Evolutionary conservation across 225 moss, liverwort and hornwort species (phyloP).

Genomic region (Sphagnum contortum): DNA sequence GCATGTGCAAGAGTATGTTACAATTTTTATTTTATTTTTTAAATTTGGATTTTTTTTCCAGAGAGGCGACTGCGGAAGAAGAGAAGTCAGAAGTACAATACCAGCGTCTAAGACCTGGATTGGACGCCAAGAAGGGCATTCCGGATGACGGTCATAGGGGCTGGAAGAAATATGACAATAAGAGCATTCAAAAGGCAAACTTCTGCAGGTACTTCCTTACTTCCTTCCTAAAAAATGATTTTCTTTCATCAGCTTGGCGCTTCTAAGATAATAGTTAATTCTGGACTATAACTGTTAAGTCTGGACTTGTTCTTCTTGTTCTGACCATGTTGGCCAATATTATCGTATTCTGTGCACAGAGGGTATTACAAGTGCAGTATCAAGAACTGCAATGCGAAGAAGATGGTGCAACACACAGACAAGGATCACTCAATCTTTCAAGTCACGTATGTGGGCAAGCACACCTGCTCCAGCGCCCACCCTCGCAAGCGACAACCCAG

Average conservation of each 20-base stretch:
- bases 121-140: conserved; percentile 35
- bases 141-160: conserved; percentile 47
- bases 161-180: conserved; percentile 60
- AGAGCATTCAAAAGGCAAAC: conserved; percentile 34
- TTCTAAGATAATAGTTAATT: too few relatives aligned
- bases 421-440: conserved; percentile 39
- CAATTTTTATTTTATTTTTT: too few relatives aligned
- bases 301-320: too few relatives aligned
- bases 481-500: too few relatives aligned
- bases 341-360: conserved; percentile 13
- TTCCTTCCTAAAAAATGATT: too few relatives aligned
- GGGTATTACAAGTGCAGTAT: conserved; percentile 53
- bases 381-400: conserved; percentile 53
- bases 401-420: conserved; percentile 57
- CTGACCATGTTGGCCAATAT: neutral
- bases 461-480: conserved; percentile 31
- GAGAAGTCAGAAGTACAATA: conserved; percentile 30
- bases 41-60: conserved; percentile 1
- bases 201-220: conserved; percentile 34
- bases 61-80: conserved; percentile 29
- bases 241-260: too few relatives aligned
- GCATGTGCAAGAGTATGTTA: too few relatives aligned
- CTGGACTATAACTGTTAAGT: too few relatives aligned
- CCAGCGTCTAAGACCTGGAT: conserved; percentile 21
- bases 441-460: conserved; percentile 44